These are phyloP conservation scores for Cetradonia linearis DNA, from an alignment of 495 filamentous ascomycete species.

Conservation along the genomic window DNA sequence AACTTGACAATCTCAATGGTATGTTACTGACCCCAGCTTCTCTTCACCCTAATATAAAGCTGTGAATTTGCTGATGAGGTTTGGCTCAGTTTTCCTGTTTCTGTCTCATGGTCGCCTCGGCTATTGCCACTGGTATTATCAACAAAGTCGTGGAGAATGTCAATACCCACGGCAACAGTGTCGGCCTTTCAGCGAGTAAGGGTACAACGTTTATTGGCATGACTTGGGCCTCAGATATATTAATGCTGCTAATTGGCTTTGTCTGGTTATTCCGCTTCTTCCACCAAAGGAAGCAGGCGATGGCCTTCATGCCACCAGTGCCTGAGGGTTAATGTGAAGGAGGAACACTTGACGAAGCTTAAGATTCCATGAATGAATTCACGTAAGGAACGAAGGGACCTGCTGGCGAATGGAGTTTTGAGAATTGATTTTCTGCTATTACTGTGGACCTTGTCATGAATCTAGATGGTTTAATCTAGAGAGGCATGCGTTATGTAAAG, in stretches of 20 bases:
- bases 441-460: background rate
- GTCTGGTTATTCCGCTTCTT: constrained; percentile 31
- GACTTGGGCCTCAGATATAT: constrained; percentile 47
- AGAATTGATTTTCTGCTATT: background rate
- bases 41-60: background rate
- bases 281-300: constrained; percentile 6
- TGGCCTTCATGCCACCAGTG: constrained; percentile 1
- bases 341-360: background rate
- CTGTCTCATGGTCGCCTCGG: constrained; percentile 48
- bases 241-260: constrained; percentile 38
- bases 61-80: background rate
- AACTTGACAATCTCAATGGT: constrained; percentile 38
- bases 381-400: background rate
- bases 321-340: constrained; percentile 1
- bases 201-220: constrained; percentile 49
- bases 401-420: background rate
- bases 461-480: constrained; percentile 1
- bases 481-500: background rate
- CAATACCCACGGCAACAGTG: constrained; percentile 47
- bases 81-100: constrained; percentile 36
- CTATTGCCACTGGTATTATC: constrained; percentile 50
- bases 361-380: background rate
- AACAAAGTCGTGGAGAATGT: constrained; percentile 47
- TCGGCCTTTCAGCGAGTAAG: constrained; percentile 42
- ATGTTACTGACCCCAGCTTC: constrained; percentile 18